Evolutionary conservation across 1,284 basidiomycete genomes (phyloP).

Genomic region (Athelia psychrophila): DNA sequence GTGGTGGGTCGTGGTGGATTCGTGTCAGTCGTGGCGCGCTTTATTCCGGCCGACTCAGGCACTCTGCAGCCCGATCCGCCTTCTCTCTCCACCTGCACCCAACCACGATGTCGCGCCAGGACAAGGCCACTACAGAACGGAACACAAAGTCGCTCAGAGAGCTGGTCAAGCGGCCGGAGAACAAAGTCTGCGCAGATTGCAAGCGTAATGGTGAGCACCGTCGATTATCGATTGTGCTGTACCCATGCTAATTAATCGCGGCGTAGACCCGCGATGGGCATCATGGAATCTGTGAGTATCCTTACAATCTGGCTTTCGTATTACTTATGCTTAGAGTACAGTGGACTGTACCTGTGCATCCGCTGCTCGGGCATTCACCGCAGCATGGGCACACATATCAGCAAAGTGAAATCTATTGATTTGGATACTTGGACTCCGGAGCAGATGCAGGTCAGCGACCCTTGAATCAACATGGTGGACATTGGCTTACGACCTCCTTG

Average conservation of each 20-base stretch:
- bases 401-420: slow-evolving; percentile 96
- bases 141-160: slow-evolving; percentile 78
- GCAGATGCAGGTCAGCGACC: slow-evolving; percentile 83
- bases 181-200: slow-evolving; percentile 94
- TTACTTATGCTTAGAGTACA: slow-evolving; percentile 25
- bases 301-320: neutral
- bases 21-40: neutral
- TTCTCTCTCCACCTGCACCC: slow-evolving; percentile 4
- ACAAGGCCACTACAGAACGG: slow-evolving; percentile 81
- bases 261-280: slow-evolving; percentile 92
- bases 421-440: slow-evolving; percentile 98
- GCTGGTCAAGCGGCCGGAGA: slow-evolving; percentile 85
- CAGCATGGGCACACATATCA: slow-evolving; percentile 97
- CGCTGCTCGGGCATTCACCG: slow-evolving; percentile 98
- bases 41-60: neutral
- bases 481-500: slow-evolving; percentile 1
- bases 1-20: neutral
- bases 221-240: neutral
- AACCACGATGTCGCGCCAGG: slow-evolving; percentile 63
- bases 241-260: neutral
- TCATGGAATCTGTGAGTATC: slow-evolving; percentile 88
- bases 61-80: neutral
- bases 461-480: slow-evolving; percentile 3
- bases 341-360: slow-evolving; percentile 93
- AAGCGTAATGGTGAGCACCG: slow-evolving; percentile 78